Evolutionary conservation across 2,329 filamentous ascomycete genomes (phyloP).

Genomic region (Fusarium hainanense): DNA sequence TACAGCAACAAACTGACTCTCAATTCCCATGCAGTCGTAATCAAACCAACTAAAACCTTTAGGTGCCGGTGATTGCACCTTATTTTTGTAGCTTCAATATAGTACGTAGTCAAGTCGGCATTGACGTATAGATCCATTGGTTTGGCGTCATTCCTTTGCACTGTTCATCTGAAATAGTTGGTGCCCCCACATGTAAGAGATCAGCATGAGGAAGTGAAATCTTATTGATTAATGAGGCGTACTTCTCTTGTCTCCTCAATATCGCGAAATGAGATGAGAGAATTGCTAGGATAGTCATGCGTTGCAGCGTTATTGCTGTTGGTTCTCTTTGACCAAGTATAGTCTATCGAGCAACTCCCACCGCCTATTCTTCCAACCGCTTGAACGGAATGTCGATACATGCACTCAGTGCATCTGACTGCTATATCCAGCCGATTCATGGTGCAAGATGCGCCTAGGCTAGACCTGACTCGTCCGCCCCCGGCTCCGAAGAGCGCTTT

Average conservation of each 20-base stretch:
- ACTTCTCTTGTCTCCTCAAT: conserved; percentile 9
- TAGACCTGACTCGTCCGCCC: conserved; percentile 39
- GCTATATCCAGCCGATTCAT: conserved; percentile 19
- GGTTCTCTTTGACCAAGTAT: conserved; percentile 2
- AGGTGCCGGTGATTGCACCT: neutral
- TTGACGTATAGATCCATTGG: conserved; percentile 40
- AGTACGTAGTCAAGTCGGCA: neutral
- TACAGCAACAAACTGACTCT: neutral
- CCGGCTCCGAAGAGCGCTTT: conserved; percentile 31
- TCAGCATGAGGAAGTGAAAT: conserved; percentile 27
- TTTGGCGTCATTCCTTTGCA: conserved; percentile 43
- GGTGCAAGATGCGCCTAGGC: conserved; percentile 37
- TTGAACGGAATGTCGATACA: conserved; percentile 28
- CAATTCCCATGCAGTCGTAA: neutral
- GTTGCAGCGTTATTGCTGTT: neutral
- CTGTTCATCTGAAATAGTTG: neutral
- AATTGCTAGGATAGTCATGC: neutral
- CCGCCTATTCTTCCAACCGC: conserved; percentile 40
- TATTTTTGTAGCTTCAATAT: conserved; percentile 13
- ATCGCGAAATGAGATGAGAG: conserved; percentile 12
- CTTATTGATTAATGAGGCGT: conserved; percentile 26
- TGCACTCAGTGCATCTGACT: neutral
- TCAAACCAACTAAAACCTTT: neutral
- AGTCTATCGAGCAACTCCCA: conserved; percentile 25
- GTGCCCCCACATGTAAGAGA: conserved; percentile 14